Conservation (phyloP, 1,139 yeast species). For the Ogataea hybrid region DNA sequence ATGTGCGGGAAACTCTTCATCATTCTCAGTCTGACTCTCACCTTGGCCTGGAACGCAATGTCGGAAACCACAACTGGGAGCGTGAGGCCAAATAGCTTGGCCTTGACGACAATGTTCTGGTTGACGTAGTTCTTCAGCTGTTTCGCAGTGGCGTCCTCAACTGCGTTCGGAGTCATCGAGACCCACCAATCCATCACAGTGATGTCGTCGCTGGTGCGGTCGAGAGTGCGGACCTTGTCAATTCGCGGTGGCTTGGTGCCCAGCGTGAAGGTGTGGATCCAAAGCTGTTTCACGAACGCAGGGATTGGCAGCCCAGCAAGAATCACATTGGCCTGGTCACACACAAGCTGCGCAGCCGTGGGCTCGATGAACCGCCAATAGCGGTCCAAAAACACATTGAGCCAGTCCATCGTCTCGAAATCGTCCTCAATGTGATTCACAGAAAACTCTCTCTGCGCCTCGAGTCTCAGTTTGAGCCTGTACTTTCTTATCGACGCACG, state of each 20-base stretch:
- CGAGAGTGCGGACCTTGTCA: conserved; percentile 83
- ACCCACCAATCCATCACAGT: conserved; percentile 95
- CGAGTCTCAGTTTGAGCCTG: conserved; percentile 70
- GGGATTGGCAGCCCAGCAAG: conserved; percentile 79
- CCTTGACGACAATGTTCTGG: conserved; percentile 71
- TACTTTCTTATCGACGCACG: conserved; percentile 82
- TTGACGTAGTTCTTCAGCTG: conserved; percentile 82
- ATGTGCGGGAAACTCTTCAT: conserved; percentile 90
- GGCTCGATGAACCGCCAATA: conserved; percentile 94
- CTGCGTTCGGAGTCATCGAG: conserved; percentile 89
- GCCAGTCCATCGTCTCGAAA: conserved; percentile 94
- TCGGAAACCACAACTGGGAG: conserved; percentile 63
- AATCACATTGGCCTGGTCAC: conserved; percentile 80
- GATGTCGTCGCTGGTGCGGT: conserved; percentile 83
- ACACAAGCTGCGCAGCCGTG: conserved; percentile 78
- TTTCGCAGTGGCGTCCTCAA: conserved; percentile 77
- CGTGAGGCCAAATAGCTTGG: conserved; percentile 62
- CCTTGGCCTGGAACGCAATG: conserved; percentile 61
- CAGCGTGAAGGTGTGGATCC: conserved; percentile 85
- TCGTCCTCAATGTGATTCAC: conserved; percentile 80
- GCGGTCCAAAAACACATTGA: conserved; percentile 80
- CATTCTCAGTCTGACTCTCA: conserved; percentile 83
- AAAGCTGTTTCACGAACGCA: conserved; percentile 71
- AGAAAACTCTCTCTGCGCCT: conserved; percentile 82
- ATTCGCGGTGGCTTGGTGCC: conserved; percentile 96